These are phyloP conservation scores for Phialocephala sp. DNA, from an alignment of 2,329 filamentous ascomycete genomes.

Conservation along the genomic window DNA sequence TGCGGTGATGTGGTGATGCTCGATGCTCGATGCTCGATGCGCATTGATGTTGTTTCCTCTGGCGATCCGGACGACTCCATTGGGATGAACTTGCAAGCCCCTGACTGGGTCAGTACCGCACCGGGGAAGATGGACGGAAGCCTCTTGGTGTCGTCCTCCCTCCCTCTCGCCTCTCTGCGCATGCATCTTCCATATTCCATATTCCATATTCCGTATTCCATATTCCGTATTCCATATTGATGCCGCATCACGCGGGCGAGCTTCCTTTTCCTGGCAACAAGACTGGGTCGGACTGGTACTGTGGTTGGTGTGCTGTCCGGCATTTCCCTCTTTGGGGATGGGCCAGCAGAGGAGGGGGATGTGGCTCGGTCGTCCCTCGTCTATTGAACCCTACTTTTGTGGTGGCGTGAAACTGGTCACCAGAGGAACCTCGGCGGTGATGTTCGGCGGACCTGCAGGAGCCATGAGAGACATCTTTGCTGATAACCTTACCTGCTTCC, in stretches of 20 bases:
- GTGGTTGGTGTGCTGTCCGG: background rate
- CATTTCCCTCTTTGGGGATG: background rate
- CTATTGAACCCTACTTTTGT: background rate
- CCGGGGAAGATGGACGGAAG: background rate
- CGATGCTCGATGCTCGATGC: background rate
- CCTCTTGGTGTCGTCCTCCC: background rate
- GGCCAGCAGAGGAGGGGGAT: background rate
- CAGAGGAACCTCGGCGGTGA: background rate
- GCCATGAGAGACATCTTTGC: background rate
- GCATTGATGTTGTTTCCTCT: slow-evolving; percentile 27
- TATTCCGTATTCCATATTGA: background rate
- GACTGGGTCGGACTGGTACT: background rate
- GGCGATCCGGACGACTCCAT: slow-evolving; percentile 27
- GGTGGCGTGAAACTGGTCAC: background rate
- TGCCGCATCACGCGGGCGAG: background rate
- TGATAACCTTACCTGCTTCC: background rate
- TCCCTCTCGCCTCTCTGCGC: background rate
- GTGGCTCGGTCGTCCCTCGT: background rate
- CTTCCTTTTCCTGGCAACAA: background rate
- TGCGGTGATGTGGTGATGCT: slow-evolving; percentile 11
- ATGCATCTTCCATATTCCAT: background rate
- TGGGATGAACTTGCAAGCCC: slow-evolving; percentile 35
- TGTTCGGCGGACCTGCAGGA: slow-evolving; percentile 7
- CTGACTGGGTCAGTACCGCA: slow-evolving; percentile 2
- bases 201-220: background rate